Percentiles rank a stretch among this genome's conserved stretches.
These are phyloP conservation scores for Clathrus columnatus DNA, from an alignment of 768 basidiomycete species.

Conservation along the genomic window DNA sequence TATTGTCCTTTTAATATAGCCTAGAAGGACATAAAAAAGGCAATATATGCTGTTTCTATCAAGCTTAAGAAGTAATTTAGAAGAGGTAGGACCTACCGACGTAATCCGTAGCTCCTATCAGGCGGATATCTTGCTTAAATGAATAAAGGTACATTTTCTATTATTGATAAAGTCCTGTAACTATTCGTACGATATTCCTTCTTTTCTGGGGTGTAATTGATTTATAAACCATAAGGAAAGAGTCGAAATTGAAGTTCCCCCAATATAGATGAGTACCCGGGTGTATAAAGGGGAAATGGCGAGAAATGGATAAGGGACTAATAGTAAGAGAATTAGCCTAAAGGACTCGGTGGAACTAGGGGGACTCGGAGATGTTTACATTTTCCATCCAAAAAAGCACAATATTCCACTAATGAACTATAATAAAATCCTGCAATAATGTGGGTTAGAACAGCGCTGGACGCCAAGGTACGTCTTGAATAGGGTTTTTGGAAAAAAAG, in stretches of 20 bases:
- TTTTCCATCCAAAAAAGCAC: not conserved
- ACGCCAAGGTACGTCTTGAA: not conserved
- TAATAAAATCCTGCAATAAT: not conserved
- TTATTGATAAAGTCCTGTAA: too few relatives aligned
- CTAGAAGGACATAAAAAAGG: too few relatives aligned
- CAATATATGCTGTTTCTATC: too few relatives aligned
- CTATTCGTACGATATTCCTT: too few relatives aligned
- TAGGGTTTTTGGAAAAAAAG: not conserved
- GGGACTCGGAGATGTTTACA: not conserved
- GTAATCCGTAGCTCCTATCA: too few relatives aligned
- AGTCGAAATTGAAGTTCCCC: not conserved
- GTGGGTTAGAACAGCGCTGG: not conserved
- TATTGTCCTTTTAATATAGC: too few relatives aligned
- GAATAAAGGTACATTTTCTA: too few relatives aligned
- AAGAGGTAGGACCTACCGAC: too few relatives aligned
- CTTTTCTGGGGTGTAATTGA: not conserved
- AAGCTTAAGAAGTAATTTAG: too few relatives aligned
- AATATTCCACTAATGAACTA: not conserved
- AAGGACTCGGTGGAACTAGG: not conserved
- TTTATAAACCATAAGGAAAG: not conserved
- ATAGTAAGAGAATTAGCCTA: not conserved
- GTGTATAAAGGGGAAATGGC: not conserved
- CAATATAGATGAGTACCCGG: not conserved
- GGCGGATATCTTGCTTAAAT: too few relatives aligned
- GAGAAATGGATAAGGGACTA: not conserved